Percentiles rank a stretch among this genome's conserved stretches.
Conservation (phyloP, 2,329 filamentous ascomycete genomes). For the Fusarium torreyae region DNA sequence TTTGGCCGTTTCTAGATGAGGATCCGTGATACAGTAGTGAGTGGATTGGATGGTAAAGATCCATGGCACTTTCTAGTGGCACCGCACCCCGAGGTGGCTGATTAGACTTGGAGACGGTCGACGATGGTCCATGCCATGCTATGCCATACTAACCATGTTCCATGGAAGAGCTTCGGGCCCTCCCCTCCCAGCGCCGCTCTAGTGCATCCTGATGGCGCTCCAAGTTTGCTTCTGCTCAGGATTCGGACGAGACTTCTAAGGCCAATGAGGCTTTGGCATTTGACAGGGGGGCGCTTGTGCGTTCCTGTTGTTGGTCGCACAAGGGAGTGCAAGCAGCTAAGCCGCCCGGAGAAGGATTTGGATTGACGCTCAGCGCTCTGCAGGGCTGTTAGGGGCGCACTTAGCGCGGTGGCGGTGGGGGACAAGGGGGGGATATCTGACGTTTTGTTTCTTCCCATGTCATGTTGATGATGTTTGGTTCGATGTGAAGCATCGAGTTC, state of each 20-base stretch:
- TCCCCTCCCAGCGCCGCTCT: conserved; percentile 34
- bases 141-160: not conserved
- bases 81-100: conserved; percentile 21
- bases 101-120: conserved; percentile 21
- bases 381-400: conserved; percentile 37
- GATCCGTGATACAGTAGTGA: conserved; percentile 4
- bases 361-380: conserved; percentile 29
- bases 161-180: conserved; percentile 31
- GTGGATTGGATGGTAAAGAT: conserved; percentile 32
- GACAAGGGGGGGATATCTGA: conserved; percentile 23
- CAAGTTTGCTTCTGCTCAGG: conserved; percentile 14
- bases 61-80: conserved; percentile 21
- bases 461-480: not conserved
- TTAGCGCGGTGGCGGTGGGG: conserved; percentile 43
- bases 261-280: conserved; percentile 21
- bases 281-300: conserved; percentile 39
- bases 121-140: not conserved
- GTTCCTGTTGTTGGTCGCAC: conserved; percentile 43
- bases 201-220: conserved; percentile 26
- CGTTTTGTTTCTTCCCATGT: conserved; percentile 34
- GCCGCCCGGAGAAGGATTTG: conserved; percentile 21
- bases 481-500: conserved; percentile 1
- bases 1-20: conserved; percentile 28
- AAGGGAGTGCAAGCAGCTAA: conserved; percentile 26
- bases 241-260: conserved; percentile 21